phyloP scores from a whole-genome alignment of 495 filamentous ascomycete genomes.

The Daldinia vernicosa region DNA sequence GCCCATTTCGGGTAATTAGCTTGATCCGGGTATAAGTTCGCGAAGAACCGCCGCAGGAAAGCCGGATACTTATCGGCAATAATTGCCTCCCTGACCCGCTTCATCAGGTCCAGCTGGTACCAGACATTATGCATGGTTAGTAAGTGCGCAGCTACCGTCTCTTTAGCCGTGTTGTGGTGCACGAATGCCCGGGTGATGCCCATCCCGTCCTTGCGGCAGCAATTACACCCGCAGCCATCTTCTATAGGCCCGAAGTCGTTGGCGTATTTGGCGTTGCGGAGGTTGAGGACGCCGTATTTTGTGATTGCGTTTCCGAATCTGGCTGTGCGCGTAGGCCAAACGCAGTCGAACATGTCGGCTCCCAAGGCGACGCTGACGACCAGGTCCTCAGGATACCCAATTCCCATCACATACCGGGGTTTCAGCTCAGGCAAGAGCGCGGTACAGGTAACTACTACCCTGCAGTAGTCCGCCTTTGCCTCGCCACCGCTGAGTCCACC shows the following conservation, averaged over 20 bases:
- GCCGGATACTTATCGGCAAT: constrained; percentile 81
- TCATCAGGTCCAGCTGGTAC: constrained; percentile 87
- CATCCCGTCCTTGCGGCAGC: constrained; percentile 78
- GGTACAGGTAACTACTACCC: constrained; percentile 85
- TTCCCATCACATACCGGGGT: constrained; percentile 97
- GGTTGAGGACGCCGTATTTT: constrained; percentile 78
- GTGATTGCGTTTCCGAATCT: constrained; percentile 95
- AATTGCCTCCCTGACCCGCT: constrained; percentile 75
- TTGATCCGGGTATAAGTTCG: constrained; percentile 71
- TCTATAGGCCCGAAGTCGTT: constrained; percentile 86
- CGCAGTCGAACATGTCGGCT: constrained; percentile 99
- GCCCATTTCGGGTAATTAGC: constrained; percentile 82
- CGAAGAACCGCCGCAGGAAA: constrained; percentile 83
- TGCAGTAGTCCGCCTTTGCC: constrained; percentile 66
- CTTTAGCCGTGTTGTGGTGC: constrained; percentile 89
- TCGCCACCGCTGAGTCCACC: constrained; percentile 90
- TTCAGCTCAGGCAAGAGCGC: constrained; percentile 85
- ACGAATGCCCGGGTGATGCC: constrained; percentile 90
- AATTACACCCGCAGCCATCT: constrained; percentile 78
- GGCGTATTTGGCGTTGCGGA: constrained; percentile 78
- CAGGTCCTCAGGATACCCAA: constrained; percentile 95
- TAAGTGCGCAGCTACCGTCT: constrained; percentile 94
- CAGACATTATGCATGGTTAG: constrained; percentile 95
- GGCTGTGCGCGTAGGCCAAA: constrained; percentile 97
- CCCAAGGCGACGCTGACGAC: constrained; percentile 91